Evolutionary conservation across 1,139 yeast species (phyloP), one percentile per base, ranked within the genome.

Genomic region (Blastobotrys elegans): DNA sequence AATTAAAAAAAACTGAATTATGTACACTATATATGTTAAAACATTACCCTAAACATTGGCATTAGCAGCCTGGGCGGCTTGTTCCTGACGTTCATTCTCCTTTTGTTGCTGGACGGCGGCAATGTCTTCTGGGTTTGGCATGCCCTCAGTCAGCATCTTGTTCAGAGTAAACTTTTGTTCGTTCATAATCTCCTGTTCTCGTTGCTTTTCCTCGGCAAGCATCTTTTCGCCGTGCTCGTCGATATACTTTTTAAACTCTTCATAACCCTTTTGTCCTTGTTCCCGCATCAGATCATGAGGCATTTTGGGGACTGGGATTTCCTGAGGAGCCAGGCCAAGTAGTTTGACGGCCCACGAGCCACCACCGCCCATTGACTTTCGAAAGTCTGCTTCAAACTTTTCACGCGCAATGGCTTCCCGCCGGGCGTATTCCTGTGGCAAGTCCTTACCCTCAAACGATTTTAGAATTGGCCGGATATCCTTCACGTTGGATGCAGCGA

Each of bases 221-320:
- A 90, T 75, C 72, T 88, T 86, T 54, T 83, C 89, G 55, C 95
- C 95, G 68, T 92, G 87, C 68, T 89, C 97, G 60, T 82, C 79
- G 60, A 92, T 78, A 65, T 85, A 80, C 66, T 80, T 81, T 69
- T 83, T 84, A 78, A 88, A 86, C 57, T 82, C 82, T 62, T 83
- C 82, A 68, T 88, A 92, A 65, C 88, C 90, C 72, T 79, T 79
- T 67, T 88, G 96, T 57, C 96, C 97, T 64, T 87, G 94, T 65
- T 89, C 95, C 64, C 97, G 84, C 56, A 89, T 83, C 50, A 82
- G 69, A 68, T 92, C 98, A 63, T 89, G 77, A 38, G 96, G 96
- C 84, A 89, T 86, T 70, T 87, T 86, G 50, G 84, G 84, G 57
- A 78, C 80, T 50, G 71, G 73, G 51, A 73, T 74, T 39, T 72